Base-by-base conservation (phyloP, 306 rosid genomes). In the Vigna reflexopilosa region DNA sequence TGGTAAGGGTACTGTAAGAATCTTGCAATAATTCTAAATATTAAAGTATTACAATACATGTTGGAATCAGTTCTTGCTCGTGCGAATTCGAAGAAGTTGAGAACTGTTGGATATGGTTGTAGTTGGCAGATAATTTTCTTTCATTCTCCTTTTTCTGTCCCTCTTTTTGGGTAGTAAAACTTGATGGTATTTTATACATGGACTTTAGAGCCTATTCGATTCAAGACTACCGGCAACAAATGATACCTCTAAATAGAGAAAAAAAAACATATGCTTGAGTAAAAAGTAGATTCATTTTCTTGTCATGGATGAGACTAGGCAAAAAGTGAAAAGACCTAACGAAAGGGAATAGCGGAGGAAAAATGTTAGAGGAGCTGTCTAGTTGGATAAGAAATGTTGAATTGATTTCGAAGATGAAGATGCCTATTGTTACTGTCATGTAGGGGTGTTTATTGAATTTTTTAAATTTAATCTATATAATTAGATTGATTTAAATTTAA, bases 181-280 rank as follows among this genome's bases (percentile, higher is more conserved):
- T 16, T 20, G 22, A 19, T 56, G 38, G 38, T 77, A 22, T 73
- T 47, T 80, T 55, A 16, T 48, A 6, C 49, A 6, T 47, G 72
- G 55, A 47, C n/a, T 69, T 71, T 70, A 56, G 52, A 56, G 66
- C 64, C 76, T 48, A 75, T 81, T 67, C 69, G 76, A 57, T 50
- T 15, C 76, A 58, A 72, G 50, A 44, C 6, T 30, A n/a, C 30
- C 24, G 48, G 19, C 54, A 30, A 55, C 19, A 69, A 17, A 9
- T 1, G 42, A 47, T 65, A 30, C 42, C 19, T 2, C 3, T 26
- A 50, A 59, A 70, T 13, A 34, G 47, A 48, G 56, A 24, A 47
- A 48, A 24, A 48, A 5, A 58, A 5, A 58, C 7, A 61, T 69
- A 55, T 22, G 20, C 36, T 12, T 30, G 59, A 26, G 45, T 49